phyloP scores from a whole-genome alignment of 495 filamentous ascomycete species.

The Bacidia gigantensis region DNA sequence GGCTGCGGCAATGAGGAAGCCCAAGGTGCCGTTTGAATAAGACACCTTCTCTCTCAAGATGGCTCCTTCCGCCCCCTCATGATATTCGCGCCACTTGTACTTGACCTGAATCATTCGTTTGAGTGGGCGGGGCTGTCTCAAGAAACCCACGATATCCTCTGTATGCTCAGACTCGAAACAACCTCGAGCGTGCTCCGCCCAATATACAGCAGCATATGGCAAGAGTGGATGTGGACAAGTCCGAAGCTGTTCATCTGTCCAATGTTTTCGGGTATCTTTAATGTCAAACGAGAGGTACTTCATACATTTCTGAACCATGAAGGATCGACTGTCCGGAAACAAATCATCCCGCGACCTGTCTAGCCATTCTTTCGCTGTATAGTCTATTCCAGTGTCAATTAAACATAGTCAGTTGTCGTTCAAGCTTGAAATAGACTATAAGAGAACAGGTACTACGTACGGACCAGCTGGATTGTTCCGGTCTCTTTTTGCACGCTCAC shows the following conservation, averaged over 20 bases:
- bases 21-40: not conserved
- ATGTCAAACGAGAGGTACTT: not conserved
- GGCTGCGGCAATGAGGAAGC: not conserved
- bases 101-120: too few species aligned
- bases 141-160: not conserved
- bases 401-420: too few species aligned
- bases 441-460: not conserved
- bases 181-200: not conserved
- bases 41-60: not conserved
- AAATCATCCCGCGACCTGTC: not conserved
- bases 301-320: not conserved
- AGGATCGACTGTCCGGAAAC: not conserved
- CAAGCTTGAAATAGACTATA: not conserved
- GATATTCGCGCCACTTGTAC: not conserved
- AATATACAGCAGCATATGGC: not conserved
- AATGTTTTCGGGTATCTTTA: too few species aligned
- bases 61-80: too few species aligned
- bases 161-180: not conserved
- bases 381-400: not conserved
- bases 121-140: too few species aligned
- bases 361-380: not conserved
- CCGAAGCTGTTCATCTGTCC: too few species aligned
- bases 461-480: not conserved
- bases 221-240: not conserved
- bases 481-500: constrained; percentile 7